Evolutionary conservation across 2,329 filamentous ascomycete species (phyloP).

Genomic region (Elsinoe fawcettii): DNA sequence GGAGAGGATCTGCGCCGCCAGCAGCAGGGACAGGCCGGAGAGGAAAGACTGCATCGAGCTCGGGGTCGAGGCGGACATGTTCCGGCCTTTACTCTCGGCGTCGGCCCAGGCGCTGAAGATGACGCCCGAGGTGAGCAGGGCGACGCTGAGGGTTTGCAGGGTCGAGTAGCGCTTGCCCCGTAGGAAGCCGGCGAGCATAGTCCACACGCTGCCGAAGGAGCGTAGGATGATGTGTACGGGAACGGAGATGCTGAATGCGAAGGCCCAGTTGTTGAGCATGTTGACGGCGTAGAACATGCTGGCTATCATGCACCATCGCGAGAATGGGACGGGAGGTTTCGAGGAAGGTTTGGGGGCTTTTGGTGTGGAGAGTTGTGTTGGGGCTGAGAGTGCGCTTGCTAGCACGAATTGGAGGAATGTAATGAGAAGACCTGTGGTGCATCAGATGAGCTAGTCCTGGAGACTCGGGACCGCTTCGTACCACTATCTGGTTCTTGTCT

Average conservation of each 20-base stretch:
- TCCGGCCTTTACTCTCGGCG: constrained; percentile 65
- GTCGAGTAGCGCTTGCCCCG: constrained; percentile 78
- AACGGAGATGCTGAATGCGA: constrained; percentile 92
- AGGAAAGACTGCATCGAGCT: constrained; percentile 44
- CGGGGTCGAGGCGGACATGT: constrained; percentile 22
- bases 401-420: constrained; percentile 45
- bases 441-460: neutral
- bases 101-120: constrained; percentile 85
- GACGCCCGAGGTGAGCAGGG: constrained; percentile 77
- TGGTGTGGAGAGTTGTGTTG: constrained; percentile 20
- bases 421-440: constrained; percentile 53
- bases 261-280: constrained; percentile 93
- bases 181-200: constrained; percentile 81
- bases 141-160: constrained; percentile 72
- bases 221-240: constrained; percentile 94
- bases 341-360: constrained; percentile 40
- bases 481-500: constrained; percentile 80
- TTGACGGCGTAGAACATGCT: constrained; percentile 89
- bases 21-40: constrained; percentile 71
- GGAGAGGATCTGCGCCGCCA: constrained; percentile 80
- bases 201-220: constrained; percentile 91
- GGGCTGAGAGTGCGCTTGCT: constrained; percentile 50
- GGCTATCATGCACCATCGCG: constrained; percentile 82
- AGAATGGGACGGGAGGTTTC: constrained; percentile 70
- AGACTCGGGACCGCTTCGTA: constrained; percentile 33